Conservation (phyloP, 2,329 filamentous ascomycete genomes). For the Xylariaceae sp. region DNA sequence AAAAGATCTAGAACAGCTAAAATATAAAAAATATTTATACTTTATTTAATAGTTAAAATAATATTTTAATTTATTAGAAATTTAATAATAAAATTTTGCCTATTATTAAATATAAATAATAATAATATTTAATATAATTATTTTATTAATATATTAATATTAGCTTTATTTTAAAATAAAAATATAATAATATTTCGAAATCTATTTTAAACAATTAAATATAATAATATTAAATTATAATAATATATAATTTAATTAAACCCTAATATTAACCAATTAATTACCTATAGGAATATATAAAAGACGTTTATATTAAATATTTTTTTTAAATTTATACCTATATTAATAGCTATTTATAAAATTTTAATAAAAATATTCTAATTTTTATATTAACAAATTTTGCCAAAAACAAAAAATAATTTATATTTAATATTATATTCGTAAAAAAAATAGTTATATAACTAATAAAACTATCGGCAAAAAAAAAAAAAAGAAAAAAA, state of each 20-base stretch:
- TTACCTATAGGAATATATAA: no score
- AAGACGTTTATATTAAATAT: not conserved
- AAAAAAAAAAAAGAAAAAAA: not conserved
- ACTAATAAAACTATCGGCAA: no score
- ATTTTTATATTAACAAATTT: not conserved
- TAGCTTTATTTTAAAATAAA: not conserved
- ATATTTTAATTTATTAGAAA: no score
- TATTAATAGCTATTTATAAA: not conserved
- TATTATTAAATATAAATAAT: not conserved
- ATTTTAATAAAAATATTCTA: not conserved
- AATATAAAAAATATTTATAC: no score
- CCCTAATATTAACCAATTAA: no score
- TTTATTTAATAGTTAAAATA: no score
- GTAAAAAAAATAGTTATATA: not conserved
- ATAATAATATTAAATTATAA: not conserved
- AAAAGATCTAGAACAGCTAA: no score
- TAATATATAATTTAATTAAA: not conserved
- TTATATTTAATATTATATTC: not conserved
- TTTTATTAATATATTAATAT: not conserved
- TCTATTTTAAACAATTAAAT: not conserved
- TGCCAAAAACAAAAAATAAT: not conserved
- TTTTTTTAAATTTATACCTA: not conserved
- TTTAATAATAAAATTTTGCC: not conserved
- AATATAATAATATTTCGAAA: not conserved
- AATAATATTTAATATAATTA: not conserved